These are phyloP conservation scores for Lagenaria siceraria DNA, from an alignment of 306 rosid species.

Conservation along the genomic window DNA sequence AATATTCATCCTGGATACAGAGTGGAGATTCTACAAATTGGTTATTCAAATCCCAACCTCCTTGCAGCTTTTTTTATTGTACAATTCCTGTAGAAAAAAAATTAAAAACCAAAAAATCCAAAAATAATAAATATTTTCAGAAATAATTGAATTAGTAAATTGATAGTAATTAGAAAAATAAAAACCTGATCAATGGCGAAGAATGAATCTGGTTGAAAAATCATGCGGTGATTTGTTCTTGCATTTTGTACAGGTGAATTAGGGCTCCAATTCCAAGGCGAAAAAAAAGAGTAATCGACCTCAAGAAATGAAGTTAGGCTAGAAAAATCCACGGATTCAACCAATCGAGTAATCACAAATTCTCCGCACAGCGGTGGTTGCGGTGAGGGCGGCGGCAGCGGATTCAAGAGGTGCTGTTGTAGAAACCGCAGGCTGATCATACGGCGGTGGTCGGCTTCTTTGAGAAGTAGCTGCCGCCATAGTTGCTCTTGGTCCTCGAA, in stretches of 20 bases:
- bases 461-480: neutral
- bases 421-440: too few relatives aligned
- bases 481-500: neutral
- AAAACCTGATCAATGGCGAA: neutral
- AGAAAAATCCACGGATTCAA: neutral
- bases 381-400: too few relatives aligned
- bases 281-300: conserved; percentile 5
- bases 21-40: neutral
- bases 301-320: conserved; percentile 15
- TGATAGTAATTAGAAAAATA: neutral
- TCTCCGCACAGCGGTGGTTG: neutral
- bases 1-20: neutral
- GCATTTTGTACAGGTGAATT: neutral
- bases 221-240: neutral
- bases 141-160: too few relatives aligned
- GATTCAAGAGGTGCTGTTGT: neutral
- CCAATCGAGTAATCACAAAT: neutral
- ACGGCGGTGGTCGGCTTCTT: neutral
- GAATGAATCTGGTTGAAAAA: neutral
- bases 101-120: too few relatives aligned
- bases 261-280: conserved; percentile 13
- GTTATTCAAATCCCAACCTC: neutral
- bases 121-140: too few relatives aligned
- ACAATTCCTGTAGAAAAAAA: neutral
- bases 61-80: neutral